phyloP scores from a whole-genome alignment of 1,284 basidiomycete genomes.

The Rhodotorula sp. region DNA sequence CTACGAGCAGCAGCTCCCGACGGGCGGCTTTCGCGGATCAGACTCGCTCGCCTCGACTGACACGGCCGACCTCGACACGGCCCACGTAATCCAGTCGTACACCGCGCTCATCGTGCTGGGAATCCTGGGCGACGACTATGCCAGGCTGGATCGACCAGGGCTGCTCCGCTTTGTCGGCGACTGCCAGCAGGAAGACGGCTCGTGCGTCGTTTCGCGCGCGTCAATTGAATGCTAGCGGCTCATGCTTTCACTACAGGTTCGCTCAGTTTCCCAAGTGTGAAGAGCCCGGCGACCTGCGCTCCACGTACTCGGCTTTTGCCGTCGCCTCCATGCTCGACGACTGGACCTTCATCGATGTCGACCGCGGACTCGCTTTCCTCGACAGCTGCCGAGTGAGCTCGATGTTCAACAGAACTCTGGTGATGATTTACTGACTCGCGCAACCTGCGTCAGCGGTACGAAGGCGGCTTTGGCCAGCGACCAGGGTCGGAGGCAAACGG shows the following conservation, averaged over 20 bases:
- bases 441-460: conserved; percentile 67
- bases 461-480: conserved; percentile 86
- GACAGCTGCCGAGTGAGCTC: conserved; percentile 65
- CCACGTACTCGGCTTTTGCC: conserved; percentile 84
- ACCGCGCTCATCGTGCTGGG: conserved; percentile 77
- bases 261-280: conserved; percentile 64
- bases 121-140: conserved; percentile 77
- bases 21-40: conserved; percentile 44
- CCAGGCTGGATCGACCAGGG: conserved; percentile 64
- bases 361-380: conserved; percentile 65
- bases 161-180: conserved; percentile 64
- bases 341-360: conserved; percentile 70
- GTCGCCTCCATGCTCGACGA: conserved; percentile 74
- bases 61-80: conserved; percentile 55
- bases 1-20: conserved; percentile 41
- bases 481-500: conserved; percentile 83
- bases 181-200: conserved; percentile 78
- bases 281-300: conserved; percentile 73
- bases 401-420: conserved; percentile 1
- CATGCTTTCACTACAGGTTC: conserved; percentile 60
- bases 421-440: not conserved
- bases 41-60: conserved; percentile 18
- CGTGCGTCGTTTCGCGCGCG: conserved; percentile 57
- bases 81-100: conserved; percentile 91
- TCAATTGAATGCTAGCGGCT: not conserved